phyloP scores from a whole-genome alignment of 2,329 filamentous ascomycete species.

The Ceratocystis lukuohia region DNA sequence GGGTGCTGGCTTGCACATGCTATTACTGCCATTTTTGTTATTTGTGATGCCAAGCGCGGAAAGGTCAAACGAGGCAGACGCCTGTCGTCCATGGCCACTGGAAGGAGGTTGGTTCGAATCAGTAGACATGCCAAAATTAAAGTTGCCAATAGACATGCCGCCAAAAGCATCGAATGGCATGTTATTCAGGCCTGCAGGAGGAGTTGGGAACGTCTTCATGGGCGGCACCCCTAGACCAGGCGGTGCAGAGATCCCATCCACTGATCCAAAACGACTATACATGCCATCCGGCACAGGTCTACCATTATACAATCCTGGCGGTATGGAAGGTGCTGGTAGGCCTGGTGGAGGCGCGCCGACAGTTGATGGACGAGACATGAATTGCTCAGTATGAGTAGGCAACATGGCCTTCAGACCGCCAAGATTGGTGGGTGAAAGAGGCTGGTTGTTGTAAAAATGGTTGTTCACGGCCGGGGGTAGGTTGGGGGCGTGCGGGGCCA shows the following conservation, averaged over 20 bases:
- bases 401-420: constrained; percentile 44
- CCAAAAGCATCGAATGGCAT: constrained; percentile 13
- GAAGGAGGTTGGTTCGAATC: constrained; percentile 24
- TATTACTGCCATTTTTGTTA: constrained; percentile 24
- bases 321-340: constrained; percentile 22
- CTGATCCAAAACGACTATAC: constrained; percentile 17
- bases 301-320: constrained; percentile 32
- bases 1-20: constrained; percentile 67
- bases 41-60: constrained; percentile 26
- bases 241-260: constrained; percentile 11
- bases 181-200: constrained; percentile 11
- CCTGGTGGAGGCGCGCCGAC: constrained; percentile 12
- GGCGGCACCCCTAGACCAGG: constrained; percentile 20
- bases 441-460: constrained; percentile 27
- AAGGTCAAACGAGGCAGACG: constrained; percentile 54
- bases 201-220: constrained; percentile 32
- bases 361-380: constrained; percentile 23
- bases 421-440: constrained; percentile 49
- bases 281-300: constrained; percentile 17
- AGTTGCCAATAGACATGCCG: constrained; percentile 11
- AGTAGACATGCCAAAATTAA: not conserved
- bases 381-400: constrained; percentile 28
- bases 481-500: constrained; percentile 6
- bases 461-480: constrained; percentile 20
- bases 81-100: constrained; percentile 57